phyloP scores from a whole-genome alignment of 2,329 filamentous ascomycete species.

The Berkeleyomyces basicola region DNA sequence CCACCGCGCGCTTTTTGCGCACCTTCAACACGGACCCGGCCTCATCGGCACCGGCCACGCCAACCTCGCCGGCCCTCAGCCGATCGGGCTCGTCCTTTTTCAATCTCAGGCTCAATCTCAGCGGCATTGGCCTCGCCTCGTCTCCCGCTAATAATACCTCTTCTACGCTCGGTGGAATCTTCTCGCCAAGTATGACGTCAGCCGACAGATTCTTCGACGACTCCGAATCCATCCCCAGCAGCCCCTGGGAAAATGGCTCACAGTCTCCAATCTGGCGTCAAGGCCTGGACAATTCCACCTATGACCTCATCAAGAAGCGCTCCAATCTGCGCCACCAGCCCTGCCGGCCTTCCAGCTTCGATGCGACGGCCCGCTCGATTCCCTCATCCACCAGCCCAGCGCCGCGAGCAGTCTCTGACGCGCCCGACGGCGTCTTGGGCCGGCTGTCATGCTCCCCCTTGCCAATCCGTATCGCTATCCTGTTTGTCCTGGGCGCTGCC shows the following conservation, averaged over 20 bases:
- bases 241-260: constrained; percentile 65
- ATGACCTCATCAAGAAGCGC: constrained; percentile 27
- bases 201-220: constrained; percentile 33
- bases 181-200: constrained; percentile 48
- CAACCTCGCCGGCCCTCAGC: constrained; percentile 17
- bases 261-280: constrained; percentile 43
- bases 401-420: background rate
- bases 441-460: constrained; percentile 30
- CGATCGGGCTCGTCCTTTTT: constrained; percentile 23
- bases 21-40: constrained; percentile 18
- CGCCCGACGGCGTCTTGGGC: background rate
- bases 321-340: constrained; percentile 18
- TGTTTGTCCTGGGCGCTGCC: constrained; percentile 59
- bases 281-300: constrained; percentile 29
- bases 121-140: constrained; percentile 42
- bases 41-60: constrained; percentile 23
- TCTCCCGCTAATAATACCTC: constrained; percentile 23
- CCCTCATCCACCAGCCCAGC: background rate
- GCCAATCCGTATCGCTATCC: constrained; percentile 39
- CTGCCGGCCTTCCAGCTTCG: background rate
- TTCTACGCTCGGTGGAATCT: constrained; percentile 84
- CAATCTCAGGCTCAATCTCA: constrained; percentile 57
- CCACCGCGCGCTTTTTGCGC: constrained; percentile 9
- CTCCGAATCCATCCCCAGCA: constrained; percentile 26
- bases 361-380: constrained; percentile 2